A percentile compares a stretch with the other conserved stretches of the same genome.
Evolutionary conservation across 2,329 filamentous ascomycete species (phyloP).

Genomic region (Lomentospora prolificans): DNA sequence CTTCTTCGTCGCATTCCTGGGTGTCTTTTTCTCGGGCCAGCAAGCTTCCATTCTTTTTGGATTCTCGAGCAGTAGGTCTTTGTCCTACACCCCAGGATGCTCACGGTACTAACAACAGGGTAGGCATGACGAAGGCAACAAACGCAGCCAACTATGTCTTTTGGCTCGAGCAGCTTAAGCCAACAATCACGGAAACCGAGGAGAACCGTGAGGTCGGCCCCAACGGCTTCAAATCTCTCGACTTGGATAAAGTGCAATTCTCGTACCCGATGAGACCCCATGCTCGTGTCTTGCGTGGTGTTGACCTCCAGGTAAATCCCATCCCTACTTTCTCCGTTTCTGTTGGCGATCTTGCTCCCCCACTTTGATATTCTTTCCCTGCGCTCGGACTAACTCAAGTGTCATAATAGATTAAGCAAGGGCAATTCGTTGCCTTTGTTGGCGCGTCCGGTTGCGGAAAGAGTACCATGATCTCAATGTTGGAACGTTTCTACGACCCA

Average conservation of each 20-base stretch:
- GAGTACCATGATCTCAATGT: constrained; percentile 45
- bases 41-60: constrained; percentile 30
- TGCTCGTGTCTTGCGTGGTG: constrained; percentile 25
- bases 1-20: constrained; percentile 42
- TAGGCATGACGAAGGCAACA: constrained; percentile 36
- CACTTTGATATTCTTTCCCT: background rate
- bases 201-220: constrained; percentile 17
- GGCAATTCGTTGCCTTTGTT: constrained; percentile 44
- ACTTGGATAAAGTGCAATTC: constrained; percentile 45
- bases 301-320: constrained; percentile 24
- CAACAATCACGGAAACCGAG: constrained; percentile 5
- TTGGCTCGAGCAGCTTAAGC: constrained; percentile 24
- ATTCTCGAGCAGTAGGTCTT: constrained; percentile 30
- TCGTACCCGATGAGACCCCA: constrained; percentile 39
- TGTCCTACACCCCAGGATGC: constrained; percentile 32
- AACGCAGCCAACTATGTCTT: constrained; percentile 38
- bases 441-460: constrained; percentile 51
- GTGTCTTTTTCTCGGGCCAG: constrained; percentile 36
- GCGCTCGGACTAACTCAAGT: background rate
- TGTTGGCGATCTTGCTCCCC: background rate
- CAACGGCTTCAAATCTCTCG: constrained; percentile 19
- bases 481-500: constrained; percentile 35
- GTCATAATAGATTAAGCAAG: constrained; percentile 24
- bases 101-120: constrained; percentile 37
- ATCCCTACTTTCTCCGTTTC: constrained; percentile 48